Evolutionary conservation across 1,139 yeast species (phyloP), one percentile per base, ranked within the genome.

Genomic region (Maudiozyma humilis): DNA sequence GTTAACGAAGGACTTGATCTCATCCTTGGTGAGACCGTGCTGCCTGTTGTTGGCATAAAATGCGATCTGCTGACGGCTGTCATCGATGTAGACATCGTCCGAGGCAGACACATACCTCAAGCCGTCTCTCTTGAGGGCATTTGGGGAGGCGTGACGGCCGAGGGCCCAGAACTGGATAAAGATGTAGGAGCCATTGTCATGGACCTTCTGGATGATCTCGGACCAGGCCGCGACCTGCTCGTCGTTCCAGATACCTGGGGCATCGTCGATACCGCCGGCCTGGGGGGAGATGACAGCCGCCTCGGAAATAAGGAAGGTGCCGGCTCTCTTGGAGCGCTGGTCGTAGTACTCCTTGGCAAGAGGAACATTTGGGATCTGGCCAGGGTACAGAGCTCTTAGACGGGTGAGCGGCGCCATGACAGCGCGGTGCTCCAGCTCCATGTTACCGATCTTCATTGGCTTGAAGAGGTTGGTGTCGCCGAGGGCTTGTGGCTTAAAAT

Each of bases 181-280:
- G 14, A 74, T 58, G 47, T 58, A 69, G 0, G 82, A 70, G 18
- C 71, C 19, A 14, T 39, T 39, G n/a, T 31, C 18, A 39, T 39
- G 42, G 15, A 39, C 19, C 54, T 60, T 82, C 83, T 39, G 15
- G 18, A 39, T 32, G 13, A 39, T 23, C 18, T 31, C 15, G 8
- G 15, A 19, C 42, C 42, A 39, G n/a, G 14, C 36, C 3, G 13
- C 36, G 6, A 39, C 42, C 16, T 39, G 42, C 16, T 31, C 31
- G 2, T 39, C 29, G 14, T 4, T 18, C 42, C 42, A 39, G 16
- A 39, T 39, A 39, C 42, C 42, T 10, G 42, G 40, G 32, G 81
- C 71, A 47, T 76, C 76, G 56, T 81, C 87, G 49, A 77, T 76
- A 4, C 86, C 85, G 4, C 81, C 80, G 18, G 51, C 53, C 41